phyloP scores from a whole-genome alignment of 495 filamentous ascomycete genomes.

The Aspergillus leporis region DNA sequence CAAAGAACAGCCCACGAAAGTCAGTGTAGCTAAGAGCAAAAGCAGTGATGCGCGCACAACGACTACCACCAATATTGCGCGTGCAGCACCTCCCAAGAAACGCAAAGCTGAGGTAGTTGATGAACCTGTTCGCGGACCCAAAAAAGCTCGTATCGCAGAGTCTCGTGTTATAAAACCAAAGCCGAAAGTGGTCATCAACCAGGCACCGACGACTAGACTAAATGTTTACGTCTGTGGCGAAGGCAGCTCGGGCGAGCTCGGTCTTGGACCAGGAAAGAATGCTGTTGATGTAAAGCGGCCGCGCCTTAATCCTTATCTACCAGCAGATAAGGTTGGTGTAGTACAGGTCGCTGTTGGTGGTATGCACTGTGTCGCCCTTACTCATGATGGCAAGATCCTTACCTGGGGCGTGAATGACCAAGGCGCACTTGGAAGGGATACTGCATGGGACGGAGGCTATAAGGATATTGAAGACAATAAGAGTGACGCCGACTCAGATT shows the following conservation, averaged over 20 bases:
- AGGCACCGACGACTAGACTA: constrained; percentile 47
- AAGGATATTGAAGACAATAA: constrained; percentile 61
- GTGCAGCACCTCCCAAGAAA: constrained; percentile 29
- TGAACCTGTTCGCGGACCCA: constrained; percentile 28
- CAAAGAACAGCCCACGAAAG: constrained; percentile 17
- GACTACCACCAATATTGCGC: constrained; percentile 19
- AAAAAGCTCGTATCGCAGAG: constrained; percentile 30
- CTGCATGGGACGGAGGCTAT: constrained; percentile 61
- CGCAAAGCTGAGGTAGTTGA: constrained; percentile 41
- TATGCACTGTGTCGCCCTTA: constrained; percentile 65
- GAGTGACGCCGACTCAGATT: constrained; percentile 49
- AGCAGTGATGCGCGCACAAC: constrained; percentile 15
- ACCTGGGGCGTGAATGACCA: constrained; percentile 74
- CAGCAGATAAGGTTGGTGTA: constrained; percentile 59
- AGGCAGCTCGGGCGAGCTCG: constrained; percentile 67
- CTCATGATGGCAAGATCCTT: constrained; percentile 61
- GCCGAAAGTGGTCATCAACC: constrained; percentile 43
- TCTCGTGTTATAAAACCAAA: constrained; percentile 25
- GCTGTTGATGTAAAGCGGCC: constrained; percentile 68
- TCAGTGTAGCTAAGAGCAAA: constrained; percentile 18
- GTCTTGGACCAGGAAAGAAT: constrained; percentile 60
- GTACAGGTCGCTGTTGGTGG: constrained; percentile 63
- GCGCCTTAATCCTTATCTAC: constrained; percentile 59
- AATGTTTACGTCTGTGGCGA: constrained; percentile 71
- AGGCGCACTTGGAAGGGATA: constrained; percentile 63